Percentiles rank a stretch among this genome's conserved stretches.
These are phyloP conservation scores for Sporothrix phasma DNA, from an alignment of 2,329 filamentous ascomycete genomes.

Conservation along the genomic window DNA sequence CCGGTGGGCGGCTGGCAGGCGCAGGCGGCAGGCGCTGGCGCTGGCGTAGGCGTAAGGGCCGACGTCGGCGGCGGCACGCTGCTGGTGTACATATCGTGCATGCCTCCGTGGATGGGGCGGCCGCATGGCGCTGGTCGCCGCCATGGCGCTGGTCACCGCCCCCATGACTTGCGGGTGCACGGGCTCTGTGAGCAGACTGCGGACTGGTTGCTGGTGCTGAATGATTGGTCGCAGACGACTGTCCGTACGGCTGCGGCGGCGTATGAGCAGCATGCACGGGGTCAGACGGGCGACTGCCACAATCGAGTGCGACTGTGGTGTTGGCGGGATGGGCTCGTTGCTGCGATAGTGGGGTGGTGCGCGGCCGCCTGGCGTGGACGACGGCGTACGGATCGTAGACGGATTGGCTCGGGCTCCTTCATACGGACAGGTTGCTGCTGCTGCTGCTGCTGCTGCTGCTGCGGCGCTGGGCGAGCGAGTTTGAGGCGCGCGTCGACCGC, in stretches of 20 bases:
- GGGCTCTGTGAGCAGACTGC: slow-evolving; percentile 16
- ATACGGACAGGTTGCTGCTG: not conserved
- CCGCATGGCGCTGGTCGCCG: slow-evolving; percentile 31
- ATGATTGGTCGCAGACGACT: not conserved
- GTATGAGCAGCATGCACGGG: not conserved
- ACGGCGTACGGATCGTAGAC: slow-evolving; percentile 13
- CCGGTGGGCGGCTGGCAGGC: too few species aligned
- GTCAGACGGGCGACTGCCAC: not conserved
- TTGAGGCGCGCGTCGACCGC: slow-evolving; percentile 23
- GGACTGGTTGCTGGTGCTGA: slow-evolving; percentile 12
- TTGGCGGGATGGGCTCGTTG: slow-evolving; percentile 2
- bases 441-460: not conserved
- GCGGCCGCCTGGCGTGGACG: not conserved
- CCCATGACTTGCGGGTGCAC: slow-evolving; percentile 17
- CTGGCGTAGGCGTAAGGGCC: slow-evolving; percentile 25
- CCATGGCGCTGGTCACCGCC: slow-evolving; percentile 27
- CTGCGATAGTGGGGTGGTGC: slow-evolving; percentile 4
- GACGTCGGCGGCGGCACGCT: slow-evolving; percentile 25
- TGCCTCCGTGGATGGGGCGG: slow-evolving; percentile 21
- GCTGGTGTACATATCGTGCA: slow-evolving; percentile 10
- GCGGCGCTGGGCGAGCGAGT: slow-evolving; percentile 28
- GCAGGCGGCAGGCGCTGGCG: too few species aligned
- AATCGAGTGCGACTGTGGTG: not conserved
- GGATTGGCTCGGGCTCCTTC: too few species aligned
- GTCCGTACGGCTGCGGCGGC: slow-evolving; percentile 7